phyloP scores from a whole-genome alignment of 805 yeast species.

The Blastobotrys parvus region DNA sequence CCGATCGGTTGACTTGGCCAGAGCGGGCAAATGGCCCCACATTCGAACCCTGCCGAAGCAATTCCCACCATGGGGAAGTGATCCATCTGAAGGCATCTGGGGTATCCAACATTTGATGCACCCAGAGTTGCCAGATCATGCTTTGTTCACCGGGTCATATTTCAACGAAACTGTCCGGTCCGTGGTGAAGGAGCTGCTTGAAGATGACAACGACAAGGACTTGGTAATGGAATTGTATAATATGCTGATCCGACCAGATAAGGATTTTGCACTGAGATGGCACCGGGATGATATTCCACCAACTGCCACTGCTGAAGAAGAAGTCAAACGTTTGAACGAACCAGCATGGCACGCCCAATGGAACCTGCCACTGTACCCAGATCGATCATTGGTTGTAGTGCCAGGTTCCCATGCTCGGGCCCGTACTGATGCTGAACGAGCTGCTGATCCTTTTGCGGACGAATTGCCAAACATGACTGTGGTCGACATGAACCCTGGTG shows the following conservation, averaged over 20 bases:
- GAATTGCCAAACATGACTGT: constrained; percentile 28
- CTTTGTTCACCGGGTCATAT: constrained; percentile 3
- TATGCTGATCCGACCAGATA: constrained; percentile 45
- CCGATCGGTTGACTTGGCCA: constrained; percentile 33
- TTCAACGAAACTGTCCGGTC: constrained; percentile 1
- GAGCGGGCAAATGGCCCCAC: constrained; percentile 41
- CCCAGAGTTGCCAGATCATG: constrained; percentile 34
- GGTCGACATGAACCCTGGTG: constrained; percentile 43
- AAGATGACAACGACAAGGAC: constrained; percentile 28
- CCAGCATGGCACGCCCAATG: constrained; percentile 44
- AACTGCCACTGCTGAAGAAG: constrained; percentile 39
- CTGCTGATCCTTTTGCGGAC: constrained; percentile 21
- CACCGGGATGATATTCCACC: constrained; percentile 45
- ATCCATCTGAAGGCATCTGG: constrained; percentile 46
- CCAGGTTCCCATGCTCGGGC: constrained; percentile 41
- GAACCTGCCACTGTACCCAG: constrained; percentile 41
- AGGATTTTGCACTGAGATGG: constrained; percentile 47
- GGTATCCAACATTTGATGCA: constrained; percentile 42
- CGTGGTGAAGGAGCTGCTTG: constrained; percentile 25
- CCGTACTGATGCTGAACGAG: constrained; percentile 38
- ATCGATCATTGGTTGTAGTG: constrained; percentile 39
- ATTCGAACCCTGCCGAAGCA: constrained; percentile 46
- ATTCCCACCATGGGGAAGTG: constrained; percentile 46
- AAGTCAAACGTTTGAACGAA: constrained; percentile 31
- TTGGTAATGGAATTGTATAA: constrained; percentile 43